phyloP scores from a whole-genome alignment of 768 basidiomycete species.

The Sistotremastrum suecicum region DNA sequence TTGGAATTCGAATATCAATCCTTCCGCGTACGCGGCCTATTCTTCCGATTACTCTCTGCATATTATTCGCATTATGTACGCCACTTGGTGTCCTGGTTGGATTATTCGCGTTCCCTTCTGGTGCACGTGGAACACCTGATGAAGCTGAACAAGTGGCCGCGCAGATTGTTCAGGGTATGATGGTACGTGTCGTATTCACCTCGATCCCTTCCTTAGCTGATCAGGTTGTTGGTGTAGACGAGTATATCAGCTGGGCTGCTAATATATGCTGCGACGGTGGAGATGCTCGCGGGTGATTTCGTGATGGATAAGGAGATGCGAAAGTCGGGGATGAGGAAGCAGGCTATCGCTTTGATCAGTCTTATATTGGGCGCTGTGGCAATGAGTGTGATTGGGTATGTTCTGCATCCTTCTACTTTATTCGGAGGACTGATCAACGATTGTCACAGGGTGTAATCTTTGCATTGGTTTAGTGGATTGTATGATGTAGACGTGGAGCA shows the following conservation, averaged over 20 bases:
- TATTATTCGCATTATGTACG: slow-evolving; percentile 61
- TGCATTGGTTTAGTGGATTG: too few relatives aligned
- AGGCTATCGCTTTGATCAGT: slow-evolving; percentile 44
- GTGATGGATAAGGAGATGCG: slow-evolving; percentile 46
- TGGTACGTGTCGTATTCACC: slow-evolving; percentile 11
- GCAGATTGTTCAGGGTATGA: slow-evolving; percentile 4
- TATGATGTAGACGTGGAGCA: too few relatives aligned
- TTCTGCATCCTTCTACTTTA: not conserved
- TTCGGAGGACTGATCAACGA: too few relatives aligned
- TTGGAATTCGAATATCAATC: slow-evolving; percentile 66
- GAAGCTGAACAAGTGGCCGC: too few relatives aligned
- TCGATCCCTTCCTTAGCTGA: too few relatives aligned
- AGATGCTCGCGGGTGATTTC: slow-evolving; percentile 81
- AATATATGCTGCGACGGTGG: slow-evolving; percentile 70
- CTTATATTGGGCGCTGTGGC: slow-evolving; percentile 43
- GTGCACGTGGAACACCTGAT: not conserved
- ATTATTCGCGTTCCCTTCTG: slow-evolving; percentile 29
- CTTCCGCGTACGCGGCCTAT: slow-evolving; percentile 27
- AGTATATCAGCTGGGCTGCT: slow-evolving; percentile 73
- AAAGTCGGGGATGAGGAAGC: slow-evolving; percentile 17
- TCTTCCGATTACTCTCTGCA: slow-evolving; percentile 38
- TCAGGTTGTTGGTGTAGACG: too few relatives aligned
- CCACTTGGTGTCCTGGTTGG: slow-evolving; percentile 56
- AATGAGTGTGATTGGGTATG: slow-evolving; percentile 46
- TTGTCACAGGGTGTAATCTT: too few relatives aligned